Evolutionary conservation across 176 grass and related monocot species (phyloP).

Genomic region (Juncus effusus): DNA sequence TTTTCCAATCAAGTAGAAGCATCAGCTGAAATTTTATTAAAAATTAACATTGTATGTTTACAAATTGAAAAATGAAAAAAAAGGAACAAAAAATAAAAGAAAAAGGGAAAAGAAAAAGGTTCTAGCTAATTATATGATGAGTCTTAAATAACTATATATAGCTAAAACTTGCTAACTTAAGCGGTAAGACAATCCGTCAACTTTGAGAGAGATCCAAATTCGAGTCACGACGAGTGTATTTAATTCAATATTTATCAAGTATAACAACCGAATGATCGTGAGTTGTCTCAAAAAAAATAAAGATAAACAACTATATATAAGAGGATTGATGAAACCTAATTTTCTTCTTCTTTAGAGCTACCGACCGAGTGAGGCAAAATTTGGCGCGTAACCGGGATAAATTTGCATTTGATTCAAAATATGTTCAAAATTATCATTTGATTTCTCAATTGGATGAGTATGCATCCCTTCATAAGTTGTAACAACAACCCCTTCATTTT

Average conservation of each 20-base stretch:
- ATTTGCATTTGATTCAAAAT: constrained; percentile 91
- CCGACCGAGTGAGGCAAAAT: constrained; percentile 2
- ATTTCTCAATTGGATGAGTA: constrained; percentile 77
- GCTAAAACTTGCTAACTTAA: too few species aligned
- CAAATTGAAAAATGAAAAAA: not conserved
- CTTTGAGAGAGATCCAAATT: too few species aligned
- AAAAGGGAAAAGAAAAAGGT: not conserved
- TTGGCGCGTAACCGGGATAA: constrained; percentile 36
- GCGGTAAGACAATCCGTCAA: too few species aligned
- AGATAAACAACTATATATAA: too few species aligned
- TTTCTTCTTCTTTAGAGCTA: constrained; percentile 12
- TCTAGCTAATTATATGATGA: constrained; percentile 9
- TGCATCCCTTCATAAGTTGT: constrained; percentile 85
- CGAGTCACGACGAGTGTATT: too few species aligned
- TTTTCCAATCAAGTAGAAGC: too few species aligned
- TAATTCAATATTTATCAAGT: too few species aligned
- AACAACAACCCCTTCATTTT: constrained; percentile 61
- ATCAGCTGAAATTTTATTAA: too few species aligned
- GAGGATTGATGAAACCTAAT: constrained; percentile 5
- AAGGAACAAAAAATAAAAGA: not conserved
- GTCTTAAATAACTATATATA: not conserved
- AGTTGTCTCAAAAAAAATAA: too few species aligned
- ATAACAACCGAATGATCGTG: too few species aligned
- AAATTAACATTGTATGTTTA: too few species aligned
- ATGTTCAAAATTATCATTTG: constrained; percentile 85